Percentiles rank a stretch among this genome's conserved stretches.
Conservation (phyloP, 2,329 filamentous ascomycete genomes). For the Akanthomyces uredinophilus region DNA sequence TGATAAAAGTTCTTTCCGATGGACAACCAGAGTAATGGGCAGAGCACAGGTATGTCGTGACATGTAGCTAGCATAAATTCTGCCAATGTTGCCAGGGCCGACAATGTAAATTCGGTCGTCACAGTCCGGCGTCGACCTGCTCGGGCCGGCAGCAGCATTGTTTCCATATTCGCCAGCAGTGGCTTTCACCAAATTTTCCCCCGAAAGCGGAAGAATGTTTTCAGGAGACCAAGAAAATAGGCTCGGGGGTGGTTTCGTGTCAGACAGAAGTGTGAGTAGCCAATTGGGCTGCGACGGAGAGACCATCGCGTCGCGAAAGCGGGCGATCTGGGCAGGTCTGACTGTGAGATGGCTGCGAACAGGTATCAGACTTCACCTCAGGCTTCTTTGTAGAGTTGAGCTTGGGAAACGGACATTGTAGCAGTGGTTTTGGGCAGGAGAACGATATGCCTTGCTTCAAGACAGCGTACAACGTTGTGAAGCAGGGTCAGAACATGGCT, state of each 20-base stretch:
- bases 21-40: not conserved
- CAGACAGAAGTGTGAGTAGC: not conserved
- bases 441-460: too few relatives aligned
- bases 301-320: too few relatives aligned
- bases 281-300: not conserved
- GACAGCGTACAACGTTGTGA: too few relatives aligned
- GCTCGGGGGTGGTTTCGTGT: not conserved
- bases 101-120: not conserved
- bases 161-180: not conserved
- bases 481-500: too few relatives aligned
- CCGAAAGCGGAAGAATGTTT: not conserved
- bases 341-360: not conserved
- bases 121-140: not conserved
- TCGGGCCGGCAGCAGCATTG: not conserved
- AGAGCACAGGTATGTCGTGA: not conserved
- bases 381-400: too few relatives aligned
- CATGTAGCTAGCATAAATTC: not conserved
- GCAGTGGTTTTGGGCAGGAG: too few relatives aligned
- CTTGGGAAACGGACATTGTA: too few relatives aligned
- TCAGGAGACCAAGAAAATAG: not conserved
- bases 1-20: not conserved
- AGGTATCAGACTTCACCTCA: not conserved
- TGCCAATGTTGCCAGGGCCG: not conserved
- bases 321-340: not conserved
- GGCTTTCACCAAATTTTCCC: too few relatives aligned